phyloP scores from a whole-genome alignment of 2,329 filamentous ascomycete genomes.

The Aspergillus ruber region DNA sequence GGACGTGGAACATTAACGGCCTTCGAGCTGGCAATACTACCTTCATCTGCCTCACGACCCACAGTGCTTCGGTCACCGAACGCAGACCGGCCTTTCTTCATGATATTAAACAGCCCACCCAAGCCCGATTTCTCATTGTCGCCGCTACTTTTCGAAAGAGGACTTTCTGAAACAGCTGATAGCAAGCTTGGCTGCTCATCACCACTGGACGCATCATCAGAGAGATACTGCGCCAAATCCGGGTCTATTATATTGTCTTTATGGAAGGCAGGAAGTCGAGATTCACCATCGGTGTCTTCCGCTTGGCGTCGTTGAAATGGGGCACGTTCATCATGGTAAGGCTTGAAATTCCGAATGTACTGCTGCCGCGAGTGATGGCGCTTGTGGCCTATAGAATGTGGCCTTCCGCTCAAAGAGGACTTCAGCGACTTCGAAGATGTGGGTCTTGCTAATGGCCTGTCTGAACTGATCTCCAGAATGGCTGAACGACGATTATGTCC shows the following conservation, averaged over 20 bases:
- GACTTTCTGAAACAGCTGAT: conserved; percentile 60
- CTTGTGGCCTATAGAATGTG: conserved; percentile 74
- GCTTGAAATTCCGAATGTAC: conserved; percentile 68
- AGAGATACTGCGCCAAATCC: conserved; percentile 90
- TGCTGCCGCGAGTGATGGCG: conserved; percentile 85
- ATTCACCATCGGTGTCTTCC: conserved; percentile 60
- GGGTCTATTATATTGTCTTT: conserved; percentile 98
- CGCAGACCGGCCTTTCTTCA: conserved; percentile 68
- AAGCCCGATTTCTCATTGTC: conserved; percentile 72
- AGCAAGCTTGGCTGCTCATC: conserved; percentile 89
- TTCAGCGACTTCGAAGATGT: conserved; percentile 85
- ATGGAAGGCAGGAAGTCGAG: conserved; percentile 82
- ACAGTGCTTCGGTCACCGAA: conserved; percentile 68
- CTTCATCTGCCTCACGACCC: conserved; percentile 57
- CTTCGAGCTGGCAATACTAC: conserved; percentile 58
- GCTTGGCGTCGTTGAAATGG: conserved; percentile 74
- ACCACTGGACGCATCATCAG: conserved; percentile 84
- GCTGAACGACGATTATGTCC: conserved; percentile 79
- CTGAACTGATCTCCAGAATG: conserved; percentile 81
- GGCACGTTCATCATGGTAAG: conserved; percentile 68
- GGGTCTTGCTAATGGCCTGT: conserved; percentile 73
- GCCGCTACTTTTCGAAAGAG: conserved; percentile 55
- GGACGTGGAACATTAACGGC: conserved; percentile 57
- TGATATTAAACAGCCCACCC: conserved; percentile 63
- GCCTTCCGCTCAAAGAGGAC: conserved; percentile 61